These are phyloP conservation scores for Xylaria sp. DNA, from an alignment of 2,329 filamentous ascomycete genomes.

Conservation along the genomic window DNA sequence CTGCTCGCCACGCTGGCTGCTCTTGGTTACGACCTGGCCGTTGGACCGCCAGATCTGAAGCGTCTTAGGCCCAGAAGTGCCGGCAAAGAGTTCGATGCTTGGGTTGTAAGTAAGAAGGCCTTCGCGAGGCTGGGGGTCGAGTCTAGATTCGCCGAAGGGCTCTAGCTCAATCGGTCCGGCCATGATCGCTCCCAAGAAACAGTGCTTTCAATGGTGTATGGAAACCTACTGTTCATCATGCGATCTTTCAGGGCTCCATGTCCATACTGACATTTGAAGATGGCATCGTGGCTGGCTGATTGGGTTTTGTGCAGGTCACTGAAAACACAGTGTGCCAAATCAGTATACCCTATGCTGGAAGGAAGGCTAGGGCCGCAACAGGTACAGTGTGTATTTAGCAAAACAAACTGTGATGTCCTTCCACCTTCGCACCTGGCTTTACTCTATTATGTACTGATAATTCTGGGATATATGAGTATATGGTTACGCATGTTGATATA, in stretches of 20 bases:
- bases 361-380: background rate
- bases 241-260: constrained; percentile 1
- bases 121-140: constrained; percentile 57
- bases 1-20: constrained; percentile 47
- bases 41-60: constrained; percentile 79
- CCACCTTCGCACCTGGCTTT: background rate
- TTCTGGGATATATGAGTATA: background rate
- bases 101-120: constrained; percentile 76
- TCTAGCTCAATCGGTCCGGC: constrained; percentile 42
- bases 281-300: constrained; percentile 19
- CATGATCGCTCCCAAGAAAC: constrained; percentile 27
- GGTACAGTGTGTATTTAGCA: background rate
- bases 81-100: constrained; percentile 79
- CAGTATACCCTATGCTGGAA: background rate
- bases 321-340: constrained; percentile 6
- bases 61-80: constrained; percentile 68
- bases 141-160: constrained; percentile 59
- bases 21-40: constrained; percentile 65
- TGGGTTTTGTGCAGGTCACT: constrained; percentile 26
- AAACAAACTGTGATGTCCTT: background rate
- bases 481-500: background rate
- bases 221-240: constrained; percentile 23
- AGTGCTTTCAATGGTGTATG: constrained; percentile 8
- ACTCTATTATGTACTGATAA: too few relatives aligned
- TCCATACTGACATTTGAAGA: background rate